Evolutionary conservation across 1,284 basidiomycete species (phyloP), one percentile per base, ranked within the genome.

Genomic region (Gomphus sp.): DNA sequence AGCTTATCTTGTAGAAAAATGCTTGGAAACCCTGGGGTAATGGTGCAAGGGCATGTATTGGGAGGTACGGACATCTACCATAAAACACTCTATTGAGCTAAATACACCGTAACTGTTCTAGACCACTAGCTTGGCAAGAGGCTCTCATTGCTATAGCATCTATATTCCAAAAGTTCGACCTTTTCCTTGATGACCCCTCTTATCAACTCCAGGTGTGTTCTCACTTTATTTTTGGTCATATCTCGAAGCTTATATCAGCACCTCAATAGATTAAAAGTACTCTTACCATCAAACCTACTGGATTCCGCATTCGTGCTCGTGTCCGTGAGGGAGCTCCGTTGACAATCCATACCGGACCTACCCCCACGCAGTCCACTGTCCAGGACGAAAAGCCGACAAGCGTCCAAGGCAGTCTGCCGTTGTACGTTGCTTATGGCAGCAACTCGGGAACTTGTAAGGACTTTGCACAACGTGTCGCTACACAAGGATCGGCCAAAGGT

Each of bases 371-470:
- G 33, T 36, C 60, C 22, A 18, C 25, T 12, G 7, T 11, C 11
- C 45, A 43, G 43, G n/a, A n/a, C 22, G 41, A 52, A 3, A n/a
- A 33, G 7, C n/a, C 34, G 1, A 4, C 18, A 34, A 37, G 31
- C 25, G 1, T 12, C 25, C 14, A 36, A 39, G 31, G 48, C 18
- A 45, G 41, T 39, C 10, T 59, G 33, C 72, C 72, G 55, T 54
- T 78, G 59, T 74, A 76, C 58, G 67, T 78, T 7, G 65, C 78
- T 58, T 78, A 76, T 65, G 77, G 77, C 4, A 77, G 76, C 51
- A 81, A 81, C 66, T 75, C 77, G 8, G 79, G 79, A 11, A 77
- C 78, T 0, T 79, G 74, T 34, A 76, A 80, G 66, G 72, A 74
- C 22, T 79, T 81, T 61, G 78, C 79, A 3, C 75, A 77, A 65